Percentiles rank a stretch among this genome's conserved stretches.
Conservation (phyloP, 2,329 filamentous ascomycete genomes). For the Fonsecaea pedrosoi region DNA sequence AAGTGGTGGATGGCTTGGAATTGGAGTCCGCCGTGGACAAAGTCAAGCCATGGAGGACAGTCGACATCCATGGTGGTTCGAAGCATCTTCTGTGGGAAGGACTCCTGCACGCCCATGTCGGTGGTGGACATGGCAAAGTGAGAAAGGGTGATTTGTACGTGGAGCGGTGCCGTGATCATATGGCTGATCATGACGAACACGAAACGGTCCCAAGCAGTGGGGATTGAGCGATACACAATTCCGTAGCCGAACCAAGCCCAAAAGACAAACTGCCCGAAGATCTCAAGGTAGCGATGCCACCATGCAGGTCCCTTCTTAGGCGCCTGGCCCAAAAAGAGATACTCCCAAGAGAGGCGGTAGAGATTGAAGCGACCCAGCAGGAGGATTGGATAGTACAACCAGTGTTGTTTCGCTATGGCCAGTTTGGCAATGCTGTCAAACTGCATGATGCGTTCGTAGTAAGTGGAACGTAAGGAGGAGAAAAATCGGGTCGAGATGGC, state of each 20-base stretch:
- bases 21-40: slow-evolving; percentile 85
- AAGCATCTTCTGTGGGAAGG: slow-evolving; percentile 88
- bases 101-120: slow-evolving; percentile 81
- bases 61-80: slow-evolving; percentile 94
- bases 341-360: slow-evolving; percentile 80
- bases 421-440: slow-evolving; percentile 77
- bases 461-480: slow-evolving; percentile 74
- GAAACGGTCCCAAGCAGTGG: slow-evolving; percentile 71
- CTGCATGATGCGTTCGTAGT: slow-evolving; percentile 79
- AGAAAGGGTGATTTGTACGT: slow-evolving; percentile 88
- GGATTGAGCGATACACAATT: slow-evolving; percentile 76
- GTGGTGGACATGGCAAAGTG: slow-evolving; percentile 94
- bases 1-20: slow-evolving; percentile 90
- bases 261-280: slow-evolving; percentile 77
- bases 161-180: slow-evolving; percentile 78
- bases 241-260: slow-evolving; percentile 87
- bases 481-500: slow-evolving; percentile 84
- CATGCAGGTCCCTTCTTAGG: slow-evolving; percentile 77
- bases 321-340: slow-evolving; percentile 72
- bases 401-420: slow-evolving; percentile 75
- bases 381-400: slow-evolving; percentile 82
- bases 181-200: slow-evolving; percentile 81
- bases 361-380: slow-evolving; percentile 85
- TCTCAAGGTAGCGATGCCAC: slow-evolving; percentile 84
- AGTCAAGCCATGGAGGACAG: slow-evolving; percentile 86